Evolutionary conservation across 257 asterid genomes (phyloP), one percentile per base, ranked within the genome.

Genomic region (Solanum bukasovii): DNA sequence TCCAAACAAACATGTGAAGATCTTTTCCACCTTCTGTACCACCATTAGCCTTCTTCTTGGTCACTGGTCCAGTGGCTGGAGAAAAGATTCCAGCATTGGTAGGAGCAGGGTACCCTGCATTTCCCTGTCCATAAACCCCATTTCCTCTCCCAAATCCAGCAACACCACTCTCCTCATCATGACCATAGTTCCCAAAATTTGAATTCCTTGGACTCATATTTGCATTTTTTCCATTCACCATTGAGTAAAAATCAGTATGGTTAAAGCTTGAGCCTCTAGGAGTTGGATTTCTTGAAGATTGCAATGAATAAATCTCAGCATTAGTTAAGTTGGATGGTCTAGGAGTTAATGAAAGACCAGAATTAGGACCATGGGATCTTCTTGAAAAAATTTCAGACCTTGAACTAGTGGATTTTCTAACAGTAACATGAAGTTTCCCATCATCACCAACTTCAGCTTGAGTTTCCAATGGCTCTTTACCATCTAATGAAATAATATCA

Each of bases 1-100:
- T 97, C 99, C 99, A 97, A 12, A 97, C 99, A 89, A 97, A 97
- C 99, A 97, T 97, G 75, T 97, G 99, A n/a, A 96, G 93, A 91
- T 97, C 99, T 88, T 93, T 95, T 5, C 96, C 97, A 31, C 85
- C 90, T n/a, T 94, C 98, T 44, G 87, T 29, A 56, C 94, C 98
- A 77, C 94, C 99, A 81, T 92, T 91, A 7, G 88, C 91, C 90
- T 94, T 96, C 95, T 90, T 96, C 86, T 93, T 96, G 5, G 93
- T 90, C 73, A 87, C 91, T 6, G 94, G 93, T 0, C 94, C 96
- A 6, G 96, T 21, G 20, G 88, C 95, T 65, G 99, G 98, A 81
- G 99, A 97, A 89, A 96, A 95, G 6, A 96, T 90, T 68, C 99
- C 99, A 12, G 98, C 96, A 88, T 91, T 91, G 3, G 94, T 89